Conservation (phyloP, 2,329 filamentous ascomycete genomes). For the Neocucurbitaria cava region DNA sequence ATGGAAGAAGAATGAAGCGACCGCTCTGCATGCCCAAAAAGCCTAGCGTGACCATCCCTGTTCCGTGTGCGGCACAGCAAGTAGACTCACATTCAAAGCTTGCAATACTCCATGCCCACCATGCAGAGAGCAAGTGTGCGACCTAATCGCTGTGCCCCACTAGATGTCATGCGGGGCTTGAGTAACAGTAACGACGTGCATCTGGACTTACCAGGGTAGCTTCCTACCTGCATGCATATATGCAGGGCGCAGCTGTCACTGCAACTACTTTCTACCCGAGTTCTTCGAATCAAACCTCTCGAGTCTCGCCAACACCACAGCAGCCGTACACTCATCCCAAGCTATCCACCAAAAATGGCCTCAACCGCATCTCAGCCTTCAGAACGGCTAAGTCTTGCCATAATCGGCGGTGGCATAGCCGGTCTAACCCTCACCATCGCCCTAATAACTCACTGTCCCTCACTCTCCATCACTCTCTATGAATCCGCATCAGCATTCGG, state of each 20-base stretch:
- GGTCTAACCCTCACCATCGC: slow-evolving; percentile 62
- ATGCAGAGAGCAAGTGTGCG: not conserved
- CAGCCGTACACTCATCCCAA: not conserved
- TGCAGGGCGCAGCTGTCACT: not conserved
- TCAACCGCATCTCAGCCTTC: not conserved
- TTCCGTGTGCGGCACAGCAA: not conserved
- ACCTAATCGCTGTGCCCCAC: not conserved
- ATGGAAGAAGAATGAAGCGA: no score
- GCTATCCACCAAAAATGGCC: not conserved
- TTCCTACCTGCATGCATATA: not conserved
- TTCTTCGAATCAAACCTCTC: not conserved
- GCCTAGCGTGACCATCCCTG: not conserved
- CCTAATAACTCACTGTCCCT: slow-evolving; percentile 50
- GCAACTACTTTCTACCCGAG: not conserved
- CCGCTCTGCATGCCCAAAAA: no score
- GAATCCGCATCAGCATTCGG: slow-evolving; percentile 62
- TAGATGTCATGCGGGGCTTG: not conserved
- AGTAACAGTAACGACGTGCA: not conserved
- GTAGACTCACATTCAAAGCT: not conserved
- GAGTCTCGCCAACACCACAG: not conserved
- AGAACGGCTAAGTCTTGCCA: slow-evolving; percentile 55
- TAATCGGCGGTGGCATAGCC: slow-evolving; percentile 67
- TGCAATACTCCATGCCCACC: not conserved
- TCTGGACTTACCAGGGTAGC: not conserved
- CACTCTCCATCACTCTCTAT: slow-evolving; percentile 59